These are phyloP conservation scores for Pestalotiopsis sp. DNA, from an alignment of 2,329 filamentous ascomycete species.

Conservation along the genomic window DNA sequence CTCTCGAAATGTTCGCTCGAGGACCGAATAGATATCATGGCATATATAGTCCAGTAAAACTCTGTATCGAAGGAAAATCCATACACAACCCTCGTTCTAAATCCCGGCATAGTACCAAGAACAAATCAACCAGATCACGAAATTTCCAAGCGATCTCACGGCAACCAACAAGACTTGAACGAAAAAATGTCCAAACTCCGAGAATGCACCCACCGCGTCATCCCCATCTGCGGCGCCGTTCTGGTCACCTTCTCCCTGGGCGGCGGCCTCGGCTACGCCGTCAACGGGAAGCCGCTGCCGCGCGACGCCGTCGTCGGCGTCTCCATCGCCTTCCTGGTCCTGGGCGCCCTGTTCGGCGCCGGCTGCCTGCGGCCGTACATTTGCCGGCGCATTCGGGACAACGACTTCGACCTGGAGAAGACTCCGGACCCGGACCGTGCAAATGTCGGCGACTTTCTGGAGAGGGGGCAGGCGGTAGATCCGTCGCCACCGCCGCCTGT, in stretches of 20 bases:
- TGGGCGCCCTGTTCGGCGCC: constrained; percentile 24
- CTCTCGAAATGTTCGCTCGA: too few species aligned
- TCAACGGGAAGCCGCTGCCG: constrained; percentile 24
- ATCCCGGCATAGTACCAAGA: background rate
- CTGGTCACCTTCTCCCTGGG: constrained; percentile 27
- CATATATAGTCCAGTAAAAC: too few species aligned
- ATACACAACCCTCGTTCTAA: too few species aligned
- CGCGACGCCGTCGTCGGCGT: constrained; percentile 21
- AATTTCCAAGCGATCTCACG: background rate
- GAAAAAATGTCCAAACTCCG: constrained; percentile 18
- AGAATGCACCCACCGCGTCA: constrained; percentile 26
- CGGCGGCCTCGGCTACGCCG: constrained; percentile 23
- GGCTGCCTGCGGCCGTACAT: constrained; percentile 21
- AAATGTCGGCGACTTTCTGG: background rate
- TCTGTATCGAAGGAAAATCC: too few species aligned
- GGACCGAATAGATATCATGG: too few species aligned
- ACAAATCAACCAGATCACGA: background rate
- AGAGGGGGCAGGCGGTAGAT: too few species aligned
- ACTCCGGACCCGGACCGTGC: background rate
- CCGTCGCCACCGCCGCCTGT: too few species aligned
- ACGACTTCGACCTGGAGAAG: background rate
- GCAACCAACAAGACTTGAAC: too few species aligned
- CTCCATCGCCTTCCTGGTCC: constrained; percentile 20
- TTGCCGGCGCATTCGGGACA: constrained; percentile 14
- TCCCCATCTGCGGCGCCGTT: constrained; percentile 23